Base-by-base conservation (phyloP, 345 rosid species). In the Camelina laxa region DNA sequence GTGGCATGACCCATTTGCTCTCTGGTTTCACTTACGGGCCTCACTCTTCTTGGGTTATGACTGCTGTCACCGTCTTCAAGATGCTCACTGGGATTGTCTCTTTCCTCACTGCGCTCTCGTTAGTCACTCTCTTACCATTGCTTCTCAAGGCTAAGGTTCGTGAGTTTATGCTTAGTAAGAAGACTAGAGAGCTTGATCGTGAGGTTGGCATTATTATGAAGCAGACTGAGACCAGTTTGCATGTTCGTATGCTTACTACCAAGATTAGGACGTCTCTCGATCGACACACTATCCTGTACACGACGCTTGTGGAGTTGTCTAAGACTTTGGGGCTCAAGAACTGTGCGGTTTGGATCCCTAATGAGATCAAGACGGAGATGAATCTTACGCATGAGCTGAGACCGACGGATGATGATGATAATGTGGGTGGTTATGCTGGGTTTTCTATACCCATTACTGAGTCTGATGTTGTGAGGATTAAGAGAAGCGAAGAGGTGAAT, bases 341-440 rank as follows among this genome's bases (percentile, higher is more conserved):
- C 59, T 93, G 98, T 53, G 97, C 96, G 0, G 89, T 93, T 74
- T 93, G 98, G 98, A 93, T 93, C 83, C 97, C 98, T 4, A 86
- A 89, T 76, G 86, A 86, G 81, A 69, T 68, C 9, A 87, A 78
- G 79, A 86, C 89, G 0, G 85, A 83, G 83, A 86, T 93, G 95
- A 77, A 87, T 70, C 80, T 91, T 60, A 88, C 93, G 1, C 96
- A 86, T 42, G 88, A 85, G 77, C 60, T 87, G 64, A 71, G 81
- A 51, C 80, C 83, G 48, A 76, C 80, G 83, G 78, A 68, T 39
- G 85, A 79, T 63, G 79, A 82, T 14, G 60, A 0, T n/a, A 35
- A 42, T 38, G 76, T 14, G 48, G 48, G 60, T 75, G 22, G 63
- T 20, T 67, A 49, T 55, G 67, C 42, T 51, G 47, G 54, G 39